Evolutionary conservation across 2,329 filamentous ascomycete species (phyloP).

Genomic region (Sclerotinia borealis): DNA sequence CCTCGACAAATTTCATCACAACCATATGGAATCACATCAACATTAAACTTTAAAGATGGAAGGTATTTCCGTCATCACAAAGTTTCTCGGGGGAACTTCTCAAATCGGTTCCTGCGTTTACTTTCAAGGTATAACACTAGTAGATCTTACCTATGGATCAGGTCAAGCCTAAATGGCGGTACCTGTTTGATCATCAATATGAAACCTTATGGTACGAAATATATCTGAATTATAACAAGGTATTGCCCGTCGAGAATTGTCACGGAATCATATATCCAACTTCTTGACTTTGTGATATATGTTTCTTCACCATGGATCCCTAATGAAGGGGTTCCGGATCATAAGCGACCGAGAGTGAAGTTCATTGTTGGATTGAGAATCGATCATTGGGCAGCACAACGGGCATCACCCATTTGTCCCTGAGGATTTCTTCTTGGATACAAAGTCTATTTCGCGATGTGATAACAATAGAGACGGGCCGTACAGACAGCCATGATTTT

Average conservation of each 20-base stretch:
- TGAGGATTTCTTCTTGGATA: background rate
- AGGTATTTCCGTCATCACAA: background rate
- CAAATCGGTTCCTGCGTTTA: background rate
- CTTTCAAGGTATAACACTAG: background rate
- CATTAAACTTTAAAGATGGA: background rate
- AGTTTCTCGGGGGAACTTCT: background rate
- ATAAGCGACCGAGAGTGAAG: background rate
- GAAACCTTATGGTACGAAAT: slow-evolving; percentile 18
- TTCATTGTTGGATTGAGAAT: background rate
- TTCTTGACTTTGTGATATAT: background rate
- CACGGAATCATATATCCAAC: background rate
- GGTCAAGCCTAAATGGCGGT: slow-evolving; percentile 10
- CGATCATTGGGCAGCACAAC: background rate
- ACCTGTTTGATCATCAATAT: slow-evolving; percentile 28
- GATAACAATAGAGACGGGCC: background rate
- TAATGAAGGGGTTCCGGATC: background rate
- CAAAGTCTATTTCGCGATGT: background rate
- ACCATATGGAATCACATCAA: background rate
- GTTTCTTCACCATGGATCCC: background rate
- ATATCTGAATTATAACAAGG: slow-evolving; percentile 1
- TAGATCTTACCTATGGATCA: slow-evolving; percentile 2
- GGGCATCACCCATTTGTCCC: background rate
- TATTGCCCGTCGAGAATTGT: background rate
- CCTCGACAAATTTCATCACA: background rate
- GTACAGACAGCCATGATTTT: background rate